Percentiles rank a stretch among this genome's conserved stretches.
Evolutionary conservation across 2,329 filamentous ascomycete species (phyloP).

Genomic region (Colletotrichum salicis): DNA sequence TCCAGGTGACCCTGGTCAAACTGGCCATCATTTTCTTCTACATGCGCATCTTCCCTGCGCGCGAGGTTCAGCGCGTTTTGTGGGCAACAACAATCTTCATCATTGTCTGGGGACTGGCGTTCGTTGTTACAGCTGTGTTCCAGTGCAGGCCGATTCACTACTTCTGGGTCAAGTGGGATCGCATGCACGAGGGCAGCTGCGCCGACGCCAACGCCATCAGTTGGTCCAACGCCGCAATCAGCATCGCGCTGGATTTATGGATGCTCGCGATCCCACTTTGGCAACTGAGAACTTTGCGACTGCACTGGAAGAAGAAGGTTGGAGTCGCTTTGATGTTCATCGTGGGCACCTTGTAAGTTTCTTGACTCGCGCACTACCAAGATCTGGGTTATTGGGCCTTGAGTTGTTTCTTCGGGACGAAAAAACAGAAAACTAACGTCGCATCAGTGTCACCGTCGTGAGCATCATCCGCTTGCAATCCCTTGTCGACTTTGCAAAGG

Average conservation of each 20-base stretch:
- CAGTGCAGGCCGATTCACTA: constrained; percentile 59
- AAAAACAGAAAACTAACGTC: neutral
- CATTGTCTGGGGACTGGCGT: constrained; percentile 48
- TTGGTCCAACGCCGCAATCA: constrained; percentile 59
- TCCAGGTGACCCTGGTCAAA: constrained; percentile 54
- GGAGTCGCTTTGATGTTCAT: constrained; percentile 56
- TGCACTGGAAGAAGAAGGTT: constrained; percentile 56
- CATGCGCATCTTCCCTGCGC: constrained; percentile 58
- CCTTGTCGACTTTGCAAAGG: constrained; percentile 39
- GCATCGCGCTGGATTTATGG: constrained; percentile 59
- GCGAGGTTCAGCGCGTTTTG: constrained; percentile 47
- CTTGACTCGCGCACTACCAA: neutral
- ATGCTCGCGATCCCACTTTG: constrained; percentile 59
- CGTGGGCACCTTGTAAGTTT: constrained; percentile 51
- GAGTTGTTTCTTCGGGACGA: too few relatives aligned
- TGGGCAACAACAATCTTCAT: constrained; percentile 51
- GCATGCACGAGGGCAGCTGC: constrained; percentile 55
- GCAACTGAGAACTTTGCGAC: constrained; percentile 48
- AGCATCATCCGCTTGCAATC: constrained; percentile 43
- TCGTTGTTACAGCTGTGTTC: constrained; percentile 53
- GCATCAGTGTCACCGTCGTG: constrained; percentile 41
- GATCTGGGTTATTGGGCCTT: neutral
- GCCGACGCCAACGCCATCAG: constrained; percentile 55
- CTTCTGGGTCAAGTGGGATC: constrained; percentile 64
- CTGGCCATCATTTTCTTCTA: constrained; percentile 62